Evolutionary conservation across 2,329 filamentous ascomycete genomes (phyloP).

Genomic region (Diaporthe sp.): DNA sequence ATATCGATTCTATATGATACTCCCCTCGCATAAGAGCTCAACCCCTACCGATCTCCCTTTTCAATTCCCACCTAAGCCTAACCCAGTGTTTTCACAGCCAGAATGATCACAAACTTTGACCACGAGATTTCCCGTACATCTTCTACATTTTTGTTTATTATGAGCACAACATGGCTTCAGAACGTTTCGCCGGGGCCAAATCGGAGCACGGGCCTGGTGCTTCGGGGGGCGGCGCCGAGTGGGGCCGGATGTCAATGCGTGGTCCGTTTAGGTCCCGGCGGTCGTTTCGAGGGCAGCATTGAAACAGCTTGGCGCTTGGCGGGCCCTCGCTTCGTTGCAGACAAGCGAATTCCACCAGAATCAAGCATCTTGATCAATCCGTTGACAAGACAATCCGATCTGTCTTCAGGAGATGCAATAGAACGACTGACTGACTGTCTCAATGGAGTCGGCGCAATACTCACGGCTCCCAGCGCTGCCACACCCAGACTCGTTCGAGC

Average conservation of each 20-base stretch:
- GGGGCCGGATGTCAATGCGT: slow-evolving; percentile 23
- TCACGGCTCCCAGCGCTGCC: slow-evolving; percentile 27
- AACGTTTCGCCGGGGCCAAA: too few species aligned
- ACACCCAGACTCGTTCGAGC: slow-evolving; percentile 37
- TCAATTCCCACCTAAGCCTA: too few species aligned
- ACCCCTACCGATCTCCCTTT: too few species aligned
- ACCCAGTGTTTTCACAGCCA: too few species aligned
- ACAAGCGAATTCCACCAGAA: not conserved
- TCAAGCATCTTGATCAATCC: not conserved
- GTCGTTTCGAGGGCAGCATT: slow-evolving; percentile 19
- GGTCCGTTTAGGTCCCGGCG: not conserved
- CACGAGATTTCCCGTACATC: not conserved
- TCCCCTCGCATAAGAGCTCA: too few species aligned
- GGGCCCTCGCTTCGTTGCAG: slow-evolving; percentile 12
- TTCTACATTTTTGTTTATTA: not conserved
- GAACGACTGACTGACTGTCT: not conserved
- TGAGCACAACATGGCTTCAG: not conserved
- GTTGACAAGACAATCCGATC: slow-evolving; percentile 4
- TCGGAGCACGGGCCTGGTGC: not conserved
- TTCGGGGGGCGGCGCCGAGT: slow-evolving; percentile 3
- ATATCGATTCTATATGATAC: too few species aligned
- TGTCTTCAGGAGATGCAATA: not conserved
- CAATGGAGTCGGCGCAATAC: slow-evolving; percentile 35
- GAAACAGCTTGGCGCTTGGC: slow-evolving; percentile 37
- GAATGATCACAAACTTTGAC: not conserved